A percentile compares a stretch with the other conserved stretches of the same genome.
phyloP scores from a whole-genome alignment of 306 rosid species.

The Chamaecrista fasciculata region DNA sequence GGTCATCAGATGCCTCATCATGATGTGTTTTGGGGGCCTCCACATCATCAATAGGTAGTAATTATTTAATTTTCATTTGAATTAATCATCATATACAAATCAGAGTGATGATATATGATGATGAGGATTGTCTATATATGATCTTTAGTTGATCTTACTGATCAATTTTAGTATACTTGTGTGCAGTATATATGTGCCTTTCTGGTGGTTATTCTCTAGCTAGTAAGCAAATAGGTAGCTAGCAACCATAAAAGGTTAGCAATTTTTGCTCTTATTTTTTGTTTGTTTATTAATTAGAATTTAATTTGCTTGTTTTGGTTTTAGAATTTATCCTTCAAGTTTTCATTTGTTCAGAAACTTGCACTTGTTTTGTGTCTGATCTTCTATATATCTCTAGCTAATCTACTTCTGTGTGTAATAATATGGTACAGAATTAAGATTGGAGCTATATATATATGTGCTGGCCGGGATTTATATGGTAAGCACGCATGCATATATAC shows the following conservation, averaged over 20 bases:
- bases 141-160: no score
- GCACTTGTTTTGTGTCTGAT: background rate
- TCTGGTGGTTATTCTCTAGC: slow-evolving; percentile 22
- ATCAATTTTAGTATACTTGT: no score
- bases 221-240: slow-evolving; percentile 27
- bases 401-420: background rate
- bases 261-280: no score
- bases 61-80: no score
- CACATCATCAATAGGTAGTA: no score
- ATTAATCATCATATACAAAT: no score
- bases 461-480: background rate
- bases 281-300: slow-evolving; percentile 33
- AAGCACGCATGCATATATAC: no score
- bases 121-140: no score
- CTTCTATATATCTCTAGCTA: background rate
- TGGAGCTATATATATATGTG: slow-evolving; percentile 7
- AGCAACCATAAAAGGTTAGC: slow-evolving; percentile 27
- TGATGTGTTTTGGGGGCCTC: slow-evolving; percentile 62
- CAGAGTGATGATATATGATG: no score
- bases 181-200: no score
- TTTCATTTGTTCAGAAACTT: background rate
- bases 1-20: slow-evolving; percentile 46
- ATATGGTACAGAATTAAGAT: background rate
- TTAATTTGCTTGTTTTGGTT: no score
- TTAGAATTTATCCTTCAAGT: background rate